phyloP scores from a whole-genome alignment of 1,139 yeast genomes.

The Diutina siamensis region DNA sequence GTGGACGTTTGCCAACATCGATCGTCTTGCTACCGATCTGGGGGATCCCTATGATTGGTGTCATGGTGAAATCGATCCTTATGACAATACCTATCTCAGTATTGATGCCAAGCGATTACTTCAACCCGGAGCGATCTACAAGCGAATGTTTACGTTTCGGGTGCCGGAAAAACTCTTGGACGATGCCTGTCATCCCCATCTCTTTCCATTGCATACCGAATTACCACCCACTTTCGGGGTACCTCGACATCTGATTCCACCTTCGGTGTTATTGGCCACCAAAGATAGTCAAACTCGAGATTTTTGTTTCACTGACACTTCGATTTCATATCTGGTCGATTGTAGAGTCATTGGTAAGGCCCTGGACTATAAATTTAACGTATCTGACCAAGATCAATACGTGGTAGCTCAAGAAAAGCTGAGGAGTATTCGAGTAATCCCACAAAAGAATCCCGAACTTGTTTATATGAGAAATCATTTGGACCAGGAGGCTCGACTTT shows the following conservation, averaged over 20 bases:
- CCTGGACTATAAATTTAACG: constrained; percentile 18
- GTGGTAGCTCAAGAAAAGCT: constrained; percentile 26
- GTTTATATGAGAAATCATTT: constrained; percentile 7
- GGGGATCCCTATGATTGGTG: constrained; percentile 43
- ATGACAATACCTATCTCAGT: constrained; percentile 22
- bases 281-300: constrained; percentile 14
- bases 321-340: constrained; percentile 25
- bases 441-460: constrained; percentile 16
- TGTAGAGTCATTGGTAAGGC: constrained; percentile 33
- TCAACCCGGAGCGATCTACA: constrained; percentile 23
- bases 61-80: constrained; percentile 35
- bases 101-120: constrained; percentile 22
- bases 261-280: background rate
- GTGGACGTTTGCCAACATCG: constrained; percentile 37
- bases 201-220: constrained; percentile 22
- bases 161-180: constrained; percentile 30
- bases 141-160: constrained; percentile 31
- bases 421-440: constrained; percentile 27
- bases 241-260: constrained; percentile 3
- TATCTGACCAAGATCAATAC: constrained; percentile 19
- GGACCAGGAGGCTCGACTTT: constrained; percentile 12
- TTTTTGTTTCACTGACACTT: constrained; percentile 24
- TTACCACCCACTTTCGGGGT: constrained; percentile 29
- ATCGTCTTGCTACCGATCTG: constrained; percentile 31
- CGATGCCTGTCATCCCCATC: constrained; percentile 26